These are phyloP conservation scores for Teratosphaeriaceae sp. DNA, from an alignment of 2,329 filamentous ascomycete species.

Conservation along the genomic window DNA sequence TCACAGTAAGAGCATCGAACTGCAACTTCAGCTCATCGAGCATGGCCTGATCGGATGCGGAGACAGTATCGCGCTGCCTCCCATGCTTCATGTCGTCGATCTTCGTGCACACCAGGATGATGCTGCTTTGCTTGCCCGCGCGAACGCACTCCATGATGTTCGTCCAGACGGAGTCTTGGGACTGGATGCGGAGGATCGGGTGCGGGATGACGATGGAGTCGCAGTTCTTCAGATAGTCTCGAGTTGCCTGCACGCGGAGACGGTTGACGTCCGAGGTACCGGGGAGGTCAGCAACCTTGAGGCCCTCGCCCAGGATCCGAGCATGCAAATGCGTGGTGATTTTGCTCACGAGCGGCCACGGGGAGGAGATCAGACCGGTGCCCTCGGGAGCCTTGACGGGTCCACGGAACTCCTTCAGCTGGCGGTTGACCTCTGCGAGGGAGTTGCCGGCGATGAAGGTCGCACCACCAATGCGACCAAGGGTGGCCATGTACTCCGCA, in stretches of 20 bases:
- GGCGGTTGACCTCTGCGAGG: background rate
- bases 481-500: background rate
- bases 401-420: background rate
- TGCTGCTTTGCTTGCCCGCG: constrained; percentile 11
- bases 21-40: background rate
- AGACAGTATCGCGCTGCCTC: background rate
- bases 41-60: background rate
- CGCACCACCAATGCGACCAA: background rate
- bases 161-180: constrained; percentile 6
- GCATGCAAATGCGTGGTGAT: constrained; percentile 8
- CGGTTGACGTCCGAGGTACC: constrained; percentile 15
- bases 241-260: constrained; percentile 11
- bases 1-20: background rate
- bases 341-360: constrained; percentile 13
- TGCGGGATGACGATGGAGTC: constrained; percentile 12
- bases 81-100: constrained; percentile 9
- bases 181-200: constrained; percentile 6
- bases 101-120: constrained; percentile 9
- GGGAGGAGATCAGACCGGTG: background rate
- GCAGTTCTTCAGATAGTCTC: constrained; percentile 9
- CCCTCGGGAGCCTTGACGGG: background rate
- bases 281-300: constrained; percentile 15
- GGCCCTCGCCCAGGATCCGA: constrained; percentile 13
- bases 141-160: constrained; percentile 8
- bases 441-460: background rate